Evolutionary conservation across 257 asterid species (phyloP).

Genomic region (Henckelia pumila): DNA sequence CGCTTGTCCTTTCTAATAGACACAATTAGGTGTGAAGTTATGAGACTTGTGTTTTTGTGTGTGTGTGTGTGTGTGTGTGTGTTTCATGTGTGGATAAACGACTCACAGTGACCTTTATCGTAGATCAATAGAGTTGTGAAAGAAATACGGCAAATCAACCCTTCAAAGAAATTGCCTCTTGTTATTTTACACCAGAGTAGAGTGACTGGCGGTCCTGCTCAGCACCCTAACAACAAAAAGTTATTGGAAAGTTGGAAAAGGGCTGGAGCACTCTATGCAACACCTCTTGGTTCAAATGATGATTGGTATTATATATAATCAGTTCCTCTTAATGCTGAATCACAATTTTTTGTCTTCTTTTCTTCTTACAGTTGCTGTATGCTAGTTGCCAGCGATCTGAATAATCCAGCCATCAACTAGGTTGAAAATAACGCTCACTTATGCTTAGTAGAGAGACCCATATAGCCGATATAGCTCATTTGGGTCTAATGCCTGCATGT

Average conservation of each 20-base stretch:
- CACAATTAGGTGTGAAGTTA: conserved; percentile 2
- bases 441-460: not conserved
- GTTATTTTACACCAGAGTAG: conserved; percentile 78
- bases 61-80: conserved; percentile 6
- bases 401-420: too few relatives aligned
- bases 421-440: too few relatives aligned
- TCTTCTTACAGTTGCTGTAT: not conserved
- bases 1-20: not conserved
- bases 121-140: conserved; percentile 64
- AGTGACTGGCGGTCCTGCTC: conserved; percentile 77
- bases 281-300: conserved; percentile 91
- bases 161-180: conserved; percentile 78
- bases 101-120: conserved; percentile 15
- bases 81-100: conserved; percentile 2
- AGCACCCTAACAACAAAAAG: conserved; percentile 62
- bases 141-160: conserved; percentile 52
- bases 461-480: not conserved
- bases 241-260: conserved; percentile 72
- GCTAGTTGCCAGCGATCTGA: too few relatives aligned
- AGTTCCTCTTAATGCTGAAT: not conserved
- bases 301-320: conserved; percentile 55
- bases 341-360: not conserved
- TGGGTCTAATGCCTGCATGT: not conserved
- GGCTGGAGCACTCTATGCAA: conserved; percentile 80
- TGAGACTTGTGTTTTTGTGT: conserved; percentile 6